Evolutionary conservation across 2,329 filamentous ascomycete species (phyloP), one percentile per base, ranked within the genome.

Genomic region (Ophiocordyceps australis): DNA sequence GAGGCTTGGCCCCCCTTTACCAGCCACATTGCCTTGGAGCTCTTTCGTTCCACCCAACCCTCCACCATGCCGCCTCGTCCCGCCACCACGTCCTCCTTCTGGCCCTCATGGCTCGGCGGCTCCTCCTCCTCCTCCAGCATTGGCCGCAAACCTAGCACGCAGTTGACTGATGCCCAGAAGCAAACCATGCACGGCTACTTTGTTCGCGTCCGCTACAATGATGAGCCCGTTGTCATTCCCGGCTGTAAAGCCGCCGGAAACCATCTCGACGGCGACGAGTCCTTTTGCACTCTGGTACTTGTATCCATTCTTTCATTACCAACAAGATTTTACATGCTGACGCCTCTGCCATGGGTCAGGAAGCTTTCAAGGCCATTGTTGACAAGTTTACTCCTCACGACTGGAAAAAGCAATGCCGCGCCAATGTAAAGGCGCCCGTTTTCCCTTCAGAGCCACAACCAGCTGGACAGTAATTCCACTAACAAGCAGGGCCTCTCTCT

Each of bases 1-100:
- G 66, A 65, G 24, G 62, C 64, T 19, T 98, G 89, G 89, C 89
- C 89, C 1, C 85, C 83, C 0, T 98, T 86, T 43, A 94, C 86
- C 0, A 86, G 79, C 38, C 83, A 91, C 40, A 65, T 98, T 35
- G 85, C 89, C 17, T 59, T 98, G 28, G 89, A 98, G 50, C 62
- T 95, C 33, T 94, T 95, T 57, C 70, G 23, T n/a, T n/a, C n/a
- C n/a, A n/a, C n/a, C n/a, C n/a, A n/a, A n/a, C 20, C n/a, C 19
- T 20, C 19, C 21, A 23, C 20, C 4, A 17, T 12, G n/a, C 28
- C 22, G 9, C 12, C 20, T 32, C 4, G 22, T 25, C 3, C 22
- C 20, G 7, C 22, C 29, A 10, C n/a, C 28, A 8, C 13, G 30
- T n/a, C 30, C 3, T 37, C 35, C 20, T 42, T 41, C 33, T 19